A percentile compares a stretch with the other conserved stretches of the same genome.
Conservation (phyloP, 1,284 basidiomycete genomes). For the Ganoderma sinense region DNA sequence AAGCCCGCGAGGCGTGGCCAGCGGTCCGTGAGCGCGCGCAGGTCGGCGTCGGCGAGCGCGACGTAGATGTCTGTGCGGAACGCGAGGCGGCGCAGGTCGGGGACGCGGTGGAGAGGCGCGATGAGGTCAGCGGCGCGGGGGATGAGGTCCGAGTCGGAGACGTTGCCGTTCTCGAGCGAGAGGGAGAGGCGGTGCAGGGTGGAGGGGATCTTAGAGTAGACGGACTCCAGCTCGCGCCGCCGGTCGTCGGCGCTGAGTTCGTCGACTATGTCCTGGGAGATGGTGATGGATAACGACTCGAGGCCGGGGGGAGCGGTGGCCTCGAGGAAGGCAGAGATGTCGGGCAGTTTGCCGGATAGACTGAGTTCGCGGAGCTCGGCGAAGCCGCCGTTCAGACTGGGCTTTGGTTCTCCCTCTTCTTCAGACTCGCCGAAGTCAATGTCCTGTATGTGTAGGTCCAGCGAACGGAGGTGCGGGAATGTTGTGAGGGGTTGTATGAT, state of each 20-base stretch:
- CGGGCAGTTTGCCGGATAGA: not conserved
- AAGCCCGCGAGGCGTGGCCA: conserved; percentile 1
- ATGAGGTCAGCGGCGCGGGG: not conserved
- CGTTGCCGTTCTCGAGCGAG: conserved; percentile 1
- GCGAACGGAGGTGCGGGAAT: not conserved
- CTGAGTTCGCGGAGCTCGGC: conserved; percentile 6
- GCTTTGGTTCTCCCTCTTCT: not conserved
- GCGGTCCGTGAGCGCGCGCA: not conserved
- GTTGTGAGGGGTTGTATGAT: conserved; percentile 4
- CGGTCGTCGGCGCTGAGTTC: conserved; percentile 5
- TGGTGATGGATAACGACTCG: conserved; percentile 1
- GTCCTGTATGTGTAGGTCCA: conserved; percentile 3
- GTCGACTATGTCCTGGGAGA: conserved; percentile 7
- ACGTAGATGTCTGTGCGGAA: conserved; percentile 4
- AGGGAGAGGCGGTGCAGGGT: not conserved
- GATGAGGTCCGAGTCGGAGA: conserved; percentile 4
- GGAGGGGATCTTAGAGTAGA: conserved; percentile 3
- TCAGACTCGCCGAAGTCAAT: not conserved
- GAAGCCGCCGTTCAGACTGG: conserved; percentile 2
- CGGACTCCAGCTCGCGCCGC: not conserved
- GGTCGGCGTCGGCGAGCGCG: conserved; percentile 5
- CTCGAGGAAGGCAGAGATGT: conserved; percentile 7
- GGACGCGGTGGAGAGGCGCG: not conserved
- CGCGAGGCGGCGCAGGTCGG: not conserved
- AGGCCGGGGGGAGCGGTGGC: not conserved